Conservation (phyloP, 257 asterid species). For the Rubia yunnanensis region DNA sequence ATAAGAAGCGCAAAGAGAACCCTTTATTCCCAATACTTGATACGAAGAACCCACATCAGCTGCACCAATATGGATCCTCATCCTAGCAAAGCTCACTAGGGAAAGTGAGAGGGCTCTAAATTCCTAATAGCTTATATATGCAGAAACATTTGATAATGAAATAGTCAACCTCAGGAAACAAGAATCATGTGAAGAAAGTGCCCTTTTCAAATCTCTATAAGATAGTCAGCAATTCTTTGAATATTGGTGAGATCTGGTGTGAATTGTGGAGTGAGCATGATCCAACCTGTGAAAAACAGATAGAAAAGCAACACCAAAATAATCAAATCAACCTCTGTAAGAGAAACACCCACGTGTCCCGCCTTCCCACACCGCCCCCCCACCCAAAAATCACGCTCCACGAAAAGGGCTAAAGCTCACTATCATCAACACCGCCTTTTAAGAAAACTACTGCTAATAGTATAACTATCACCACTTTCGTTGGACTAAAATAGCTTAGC, state of each 20-base stretch:
- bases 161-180: slow-evolving; percentile 16
- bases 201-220: slow-evolving; percentile 20
- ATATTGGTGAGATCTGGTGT: slow-evolving; percentile 14
- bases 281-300: slow-evolving; percentile 45
- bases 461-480: too few species aligned
- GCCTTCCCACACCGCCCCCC: slow-evolving; percentile 1
- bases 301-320: slow-evolving; percentile 14
- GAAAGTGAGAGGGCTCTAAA: not conserved
- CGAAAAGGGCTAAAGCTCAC: not conserved
- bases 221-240: slow-evolving; percentile 8
- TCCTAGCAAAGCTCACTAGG: slow-evolving; percentile 7
- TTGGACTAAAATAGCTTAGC: not conserved
- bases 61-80: slow-evolving; percentile 39
- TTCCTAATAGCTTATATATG: slow-evolving; percentile 1
- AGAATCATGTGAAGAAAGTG: slow-evolving; percentile 41
- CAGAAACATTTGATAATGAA: slow-evolving; percentile 12
- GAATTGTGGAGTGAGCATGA: slow-evolving; percentile 23
- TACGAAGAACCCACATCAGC: slow-evolving; percentile 27
- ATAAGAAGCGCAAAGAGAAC: slow-evolving; percentile 17
- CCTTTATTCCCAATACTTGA: slow-evolving; percentile 17
- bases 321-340: slow-evolving; percentile 4
- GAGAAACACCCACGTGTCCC: not conserved
- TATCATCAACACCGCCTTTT: not conserved
- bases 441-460: not conserved
- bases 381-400: slow-evolving; percentile 1